Evolutionary conservation across 495 filamentous ascomycete species (phyloP).

Genomic region (Lasiosphaeria hispida): DNA sequence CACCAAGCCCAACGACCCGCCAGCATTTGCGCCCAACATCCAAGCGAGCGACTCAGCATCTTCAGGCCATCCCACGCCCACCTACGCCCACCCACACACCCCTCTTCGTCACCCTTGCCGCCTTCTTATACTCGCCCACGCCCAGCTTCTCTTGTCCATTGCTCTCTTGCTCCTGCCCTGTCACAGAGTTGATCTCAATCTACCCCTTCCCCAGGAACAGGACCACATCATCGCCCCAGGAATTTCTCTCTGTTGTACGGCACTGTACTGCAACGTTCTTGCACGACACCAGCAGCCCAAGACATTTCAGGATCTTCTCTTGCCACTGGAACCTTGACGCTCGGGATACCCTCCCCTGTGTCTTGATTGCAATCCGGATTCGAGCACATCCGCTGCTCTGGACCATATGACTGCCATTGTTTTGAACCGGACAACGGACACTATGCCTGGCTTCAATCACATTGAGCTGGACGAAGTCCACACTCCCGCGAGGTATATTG

Average conservation of each 20-base stretch:
- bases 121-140: slow-evolving; percentile 15
- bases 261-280: slow-evolving; percentile 12
- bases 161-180: slow-evolving; percentile 13
- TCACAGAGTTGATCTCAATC: slow-evolving; percentile 7
- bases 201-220: not conserved
- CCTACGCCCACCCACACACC: slow-evolving; percentile 1
- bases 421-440: slow-evolving; percentile 40
- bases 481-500: slow-evolving; percentile 53
- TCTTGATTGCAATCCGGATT: slow-evolving; percentile 21
- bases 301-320: slow-evolving; percentile 25
- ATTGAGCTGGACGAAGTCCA: slow-evolving; percentile 52
- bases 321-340: slow-evolving; percentile 22
- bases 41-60: slow-evolving; percentile 3
- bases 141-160: slow-evolving; percentile 3
- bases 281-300: slow-evolving; percentile 22
- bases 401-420: slow-evolving; percentile 42
- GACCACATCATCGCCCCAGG: slow-evolving; percentile 4
- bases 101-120: slow-evolving; percentile 2
- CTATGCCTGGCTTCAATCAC: slow-evolving; percentile 48
- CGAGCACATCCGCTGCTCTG: slow-evolving; percentile 21
- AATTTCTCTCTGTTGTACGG: slow-evolving; percentile 25
- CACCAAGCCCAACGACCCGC: slow-evolving; percentile 45
- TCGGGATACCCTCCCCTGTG: slow-evolving; percentile 17
- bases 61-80: slow-evolving; percentile 9
- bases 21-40: slow-evolving; percentile 45